phyloP scores from a whole-genome alignment of 1,284 basidiomycete species.

The Meripilus lineatus region DNA sequence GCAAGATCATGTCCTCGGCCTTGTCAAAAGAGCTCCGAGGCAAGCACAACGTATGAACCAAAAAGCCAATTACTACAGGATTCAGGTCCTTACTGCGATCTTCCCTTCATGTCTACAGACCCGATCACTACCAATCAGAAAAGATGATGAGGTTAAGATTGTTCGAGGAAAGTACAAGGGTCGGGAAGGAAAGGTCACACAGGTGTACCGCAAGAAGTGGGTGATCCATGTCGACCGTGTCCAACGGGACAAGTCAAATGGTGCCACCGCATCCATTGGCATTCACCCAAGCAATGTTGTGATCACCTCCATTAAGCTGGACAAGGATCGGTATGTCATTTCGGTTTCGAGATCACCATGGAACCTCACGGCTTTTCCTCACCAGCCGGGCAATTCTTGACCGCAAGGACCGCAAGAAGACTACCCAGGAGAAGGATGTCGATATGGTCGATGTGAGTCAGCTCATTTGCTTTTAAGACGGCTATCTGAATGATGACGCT shows the following conservation, averaged over 20 bases:
- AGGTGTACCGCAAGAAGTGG: constrained; percentile 99
- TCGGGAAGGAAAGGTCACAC: constrained; percentile 95
- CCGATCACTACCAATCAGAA: constrained; percentile 93
- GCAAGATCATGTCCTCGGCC: constrained; percentile 97
- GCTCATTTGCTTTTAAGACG: too few relatives aligned
- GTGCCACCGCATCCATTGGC: constrained; percentile 90
- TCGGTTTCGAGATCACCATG: too few relatives aligned
- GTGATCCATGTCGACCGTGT: constrained; percentile 99
- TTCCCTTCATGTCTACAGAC: constrained; percentile 39
- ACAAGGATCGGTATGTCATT: constrained; percentile 77
- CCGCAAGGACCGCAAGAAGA: constrained; percentile 74
- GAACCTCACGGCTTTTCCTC: background rate
- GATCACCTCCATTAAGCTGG: constrained; percentile 87
- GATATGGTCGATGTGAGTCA: constrained; percentile 75
- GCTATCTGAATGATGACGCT: too few relatives aligned
- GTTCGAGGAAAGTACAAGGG: constrained; percentile 97
- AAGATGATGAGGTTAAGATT: constrained; percentile 98
- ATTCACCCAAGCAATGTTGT: constrained; percentile 98
- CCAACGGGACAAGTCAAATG: constrained; percentile 97
- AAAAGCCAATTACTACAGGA: background rate
- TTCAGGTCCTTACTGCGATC: constrained; percentile 8
- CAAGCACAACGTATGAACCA: constrained; percentile 86
- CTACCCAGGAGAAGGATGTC: constrained; percentile 48
- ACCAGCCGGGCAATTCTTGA: constrained; percentile 74
- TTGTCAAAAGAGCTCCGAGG: constrained; percentile 93